A percentile compares a stretch with the other conserved stretches of the same genome.
phyloP scores from a whole-genome alignment of 2,329 filamentous ascomycete species.

The Dactylonectria estremocensis region DNA sequence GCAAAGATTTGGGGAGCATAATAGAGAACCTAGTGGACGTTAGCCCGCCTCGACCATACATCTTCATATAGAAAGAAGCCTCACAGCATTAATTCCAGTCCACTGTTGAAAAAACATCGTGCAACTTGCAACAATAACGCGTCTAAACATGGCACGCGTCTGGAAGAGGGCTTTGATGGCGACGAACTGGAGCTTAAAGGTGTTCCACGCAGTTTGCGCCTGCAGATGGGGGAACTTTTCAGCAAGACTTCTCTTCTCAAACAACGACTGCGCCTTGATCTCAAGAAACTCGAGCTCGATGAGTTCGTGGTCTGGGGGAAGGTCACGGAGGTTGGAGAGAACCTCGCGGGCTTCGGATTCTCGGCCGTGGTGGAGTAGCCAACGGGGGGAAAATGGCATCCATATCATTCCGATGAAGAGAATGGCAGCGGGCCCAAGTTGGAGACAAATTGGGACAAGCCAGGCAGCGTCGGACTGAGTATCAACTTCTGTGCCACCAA shows the following conservation, averaged over 20 bases:
- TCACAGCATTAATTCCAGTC: constrained; percentile 68
- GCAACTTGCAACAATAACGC: constrained; percentile 74
- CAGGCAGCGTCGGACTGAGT: constrained; percentile 78
- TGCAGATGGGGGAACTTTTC: constrained; percentile 78
- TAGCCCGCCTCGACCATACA: background rate
- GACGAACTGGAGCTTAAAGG: constrained; percentile 79
- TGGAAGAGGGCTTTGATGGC: constrained; percentile 76
- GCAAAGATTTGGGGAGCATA: constrained; percentile 81
- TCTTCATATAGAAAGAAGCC: background rate
- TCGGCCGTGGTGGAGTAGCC: constrained; percentile 79
- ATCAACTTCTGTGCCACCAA: constrained; percentile 66
- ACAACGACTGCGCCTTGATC: constrained; percentile 84
- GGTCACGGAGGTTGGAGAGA: constrained; percentile 75
- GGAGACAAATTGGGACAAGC: constrained; percentile 81
- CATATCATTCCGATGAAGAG: constrained; percentile 81
- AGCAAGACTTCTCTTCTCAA: constrained; percentile 79
- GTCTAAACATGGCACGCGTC: constrained; percentile 76
- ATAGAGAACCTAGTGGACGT: constrained; percentile 63
- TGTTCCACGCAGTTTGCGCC: constrained; percentile 73
- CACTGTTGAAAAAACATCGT: constrained; percentile 73
- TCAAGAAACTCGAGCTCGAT: constrained; percentile 85
- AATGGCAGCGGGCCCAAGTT: constrained; percentile 76
- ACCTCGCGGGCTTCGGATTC: constrained; percentile 77
- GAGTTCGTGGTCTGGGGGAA: constrained; percentile 75
- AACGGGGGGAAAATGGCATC: constrained; percentile 85